Base-by-base conservation (phyloP, 805 yeast genomes). In the Candida nonsorbophila region DNA sequence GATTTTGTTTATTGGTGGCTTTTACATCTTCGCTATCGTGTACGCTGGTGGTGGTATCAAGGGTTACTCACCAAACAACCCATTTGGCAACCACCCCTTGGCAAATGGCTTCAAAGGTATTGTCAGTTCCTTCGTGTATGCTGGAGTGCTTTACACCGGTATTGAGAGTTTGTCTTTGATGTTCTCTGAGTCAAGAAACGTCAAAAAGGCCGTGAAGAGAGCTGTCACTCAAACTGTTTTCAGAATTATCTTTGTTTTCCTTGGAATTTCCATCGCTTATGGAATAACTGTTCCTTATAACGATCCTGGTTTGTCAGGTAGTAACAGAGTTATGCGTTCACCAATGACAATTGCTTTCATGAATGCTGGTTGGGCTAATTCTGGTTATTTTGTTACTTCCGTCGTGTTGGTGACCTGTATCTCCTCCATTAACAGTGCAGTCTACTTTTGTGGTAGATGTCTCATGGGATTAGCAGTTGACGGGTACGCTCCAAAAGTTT, bases 101-200 rank as follows among this genome's bases (percentile, higher is more conserved):
- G 42, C 33, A 32, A 30, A 24, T 11, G 64, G 49, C 1, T 53
- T 52, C 27, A 48, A 45, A 28, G 44, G 49, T 22, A 45, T 68
- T 17, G 50, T 65, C 1, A 55, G 63, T 7, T 69, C 69, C 10
- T 70, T 70, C 37, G 71, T 68, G 15, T 55, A 65, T 25, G 72
- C 75, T 10, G 70, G 60, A 22, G 58, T 52, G 29, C 42, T 55
- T 16, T 55, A 41, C 30, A 55, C 57, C 13, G 67, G 66, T 26
- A 48, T 55, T 22, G 58, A 51, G 30, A 30, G 41, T 14, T 38
- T 55, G n/a, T 33, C 44, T 15, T 22, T 52, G 6, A 41, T 47
- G 13, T 53, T 51, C 7, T 56, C 61, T 7, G 67, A 61, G 37
- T 48, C 54, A 7, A 40, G 45, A 43, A 34, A 53, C 28, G 65